A percentile compares a stretch with the other conserved stretches of the same genome.
Conservation (phyloP, 1,284 basidiomycete species). For the Cutaneotrichosporon sp. region DNA sequence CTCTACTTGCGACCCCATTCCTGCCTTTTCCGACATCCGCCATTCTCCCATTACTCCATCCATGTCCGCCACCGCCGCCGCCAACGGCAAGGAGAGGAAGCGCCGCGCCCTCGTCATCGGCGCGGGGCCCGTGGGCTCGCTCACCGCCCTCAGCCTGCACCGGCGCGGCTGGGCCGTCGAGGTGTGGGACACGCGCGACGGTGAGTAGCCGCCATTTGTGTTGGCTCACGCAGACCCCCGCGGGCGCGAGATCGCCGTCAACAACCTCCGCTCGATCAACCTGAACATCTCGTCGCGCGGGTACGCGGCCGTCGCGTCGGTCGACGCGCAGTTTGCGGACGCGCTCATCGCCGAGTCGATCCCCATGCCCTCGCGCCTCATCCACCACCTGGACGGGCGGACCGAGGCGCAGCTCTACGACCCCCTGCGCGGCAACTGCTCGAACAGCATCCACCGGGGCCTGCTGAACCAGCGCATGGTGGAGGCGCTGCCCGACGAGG, state of each 20-base stretch:
- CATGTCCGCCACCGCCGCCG: conserved; percentile 4
- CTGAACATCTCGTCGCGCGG: conserved; percentile 93
- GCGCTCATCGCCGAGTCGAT: conserved; percentile 78
- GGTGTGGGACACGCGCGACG: conserved; percentile 84
- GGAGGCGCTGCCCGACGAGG: conserved; percentile 60
- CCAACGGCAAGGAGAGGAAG: conserved; percentile 14
- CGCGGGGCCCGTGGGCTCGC: conserved; percentile 92
- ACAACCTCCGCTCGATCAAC: conserved; percentile 79
- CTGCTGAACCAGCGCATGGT: conserved; percentile 85
- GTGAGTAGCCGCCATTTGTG: conserved; percentile 56
- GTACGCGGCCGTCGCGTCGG: conserved; percentile 77
- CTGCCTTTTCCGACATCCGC: background rate
- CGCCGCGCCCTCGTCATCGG: conserved; percentile 62
- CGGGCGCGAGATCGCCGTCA: conserved; percentile 40
- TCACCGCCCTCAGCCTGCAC: conserved; percentile 81
- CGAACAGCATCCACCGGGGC: conserved; percentile 89
- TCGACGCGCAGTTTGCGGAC: conserved; percentile 72
- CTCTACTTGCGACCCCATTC: too few relatives aligned
- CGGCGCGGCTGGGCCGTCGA: conserved; percentile 86
- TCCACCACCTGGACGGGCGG: conserved; percentile 73
- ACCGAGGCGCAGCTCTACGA: conserved; percentile 84
- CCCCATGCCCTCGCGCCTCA: conserved; percentile 95
- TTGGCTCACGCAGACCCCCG: conserved; percentile 46
- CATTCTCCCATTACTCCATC: background rate
- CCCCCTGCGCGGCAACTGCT: conserved; percentile 77